These are phyloP conservation scores for Cucumis melo DNA, from an alignment of 306 rosid species.

Conservation along the genomic window DNA sequence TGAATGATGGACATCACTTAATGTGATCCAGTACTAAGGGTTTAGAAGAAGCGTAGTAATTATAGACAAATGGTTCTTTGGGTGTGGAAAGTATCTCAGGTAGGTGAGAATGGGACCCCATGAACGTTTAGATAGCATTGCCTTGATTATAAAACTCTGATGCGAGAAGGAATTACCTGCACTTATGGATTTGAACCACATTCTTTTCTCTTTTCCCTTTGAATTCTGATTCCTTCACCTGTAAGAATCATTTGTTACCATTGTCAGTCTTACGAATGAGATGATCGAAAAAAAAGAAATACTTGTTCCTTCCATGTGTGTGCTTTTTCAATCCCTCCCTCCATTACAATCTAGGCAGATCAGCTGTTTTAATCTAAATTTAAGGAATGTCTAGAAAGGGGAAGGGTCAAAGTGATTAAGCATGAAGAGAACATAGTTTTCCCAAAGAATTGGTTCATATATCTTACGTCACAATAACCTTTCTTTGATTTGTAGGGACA, in stretches of 20 bases:
- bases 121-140: conserved; percentile 1
- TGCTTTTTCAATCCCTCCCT: background rate
- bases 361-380: background rate
- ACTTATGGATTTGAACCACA: conserved; percentile 57
- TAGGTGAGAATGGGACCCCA: conserved; percentile 25
- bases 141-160: background rate
- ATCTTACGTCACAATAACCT: background rate
- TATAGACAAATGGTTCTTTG: background rate
- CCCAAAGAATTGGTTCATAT: background rate
- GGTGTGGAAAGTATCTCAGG: conserved; percentile 21
- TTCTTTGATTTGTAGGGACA: conserved; percentile 1
- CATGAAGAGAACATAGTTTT: background rate
- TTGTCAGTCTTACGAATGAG: conserved; percentile 8
- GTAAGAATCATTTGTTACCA: conserved; percentile 11
- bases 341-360: background rate
- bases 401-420: background rate
- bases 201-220: conserved; percentile 65
- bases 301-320: background rate
- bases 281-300: background rate
- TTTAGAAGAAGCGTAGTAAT: background rate
- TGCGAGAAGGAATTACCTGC: conserved; percentile 47
- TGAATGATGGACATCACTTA: background rate
- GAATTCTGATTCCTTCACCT: conserved; percentile 73
- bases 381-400: background rate
- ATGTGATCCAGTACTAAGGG: background rate